These are phyloP conservation scores for Paramecium pentaurelia DNA, from an alignment of 73 alveolate genomes.

Conservation along the genomic window DNA sequence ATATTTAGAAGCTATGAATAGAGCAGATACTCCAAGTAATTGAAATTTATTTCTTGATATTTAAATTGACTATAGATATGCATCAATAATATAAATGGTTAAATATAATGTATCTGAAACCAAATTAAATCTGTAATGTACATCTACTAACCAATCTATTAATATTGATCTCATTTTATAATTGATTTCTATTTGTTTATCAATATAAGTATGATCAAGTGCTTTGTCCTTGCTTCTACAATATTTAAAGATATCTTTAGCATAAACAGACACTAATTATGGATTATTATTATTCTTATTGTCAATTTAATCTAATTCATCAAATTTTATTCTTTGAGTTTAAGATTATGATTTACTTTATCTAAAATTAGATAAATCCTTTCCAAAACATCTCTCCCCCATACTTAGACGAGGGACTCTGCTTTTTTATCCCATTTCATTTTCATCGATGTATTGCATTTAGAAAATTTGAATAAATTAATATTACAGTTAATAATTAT, in stretches of 20 bases:
- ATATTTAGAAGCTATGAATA: conserved; percentile 83
- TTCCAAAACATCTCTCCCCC: conserved; percentile 36
- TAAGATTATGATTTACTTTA: conserved; percentile 9
- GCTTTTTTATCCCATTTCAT: not conserved
- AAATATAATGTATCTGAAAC: conserved; percentile 73
- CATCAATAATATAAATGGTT: conserved; percentile 71
- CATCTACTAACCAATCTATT: conserved; percentile 83
- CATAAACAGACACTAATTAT: not conserved
- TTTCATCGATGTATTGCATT: conserved; percentile 12
- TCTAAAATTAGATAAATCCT: not conserved
- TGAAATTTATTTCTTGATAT: conserved; percentile 69
- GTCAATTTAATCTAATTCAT: not conserved
- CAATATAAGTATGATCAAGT: conserved; percentile 30
- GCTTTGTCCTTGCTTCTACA: not conserved
- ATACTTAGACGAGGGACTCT: conserved; percentile 22
- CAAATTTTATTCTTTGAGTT: not conserved
- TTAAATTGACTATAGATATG: conserved; percentile 57
- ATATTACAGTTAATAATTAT: conserved; percentile 21
- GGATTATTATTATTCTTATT: not conserved
- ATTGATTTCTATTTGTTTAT: conserved; percentile 64
- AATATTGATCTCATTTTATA: conserved; percentile 80
- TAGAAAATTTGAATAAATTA: not conserved
- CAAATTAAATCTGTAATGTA: conserved; percentile 67
- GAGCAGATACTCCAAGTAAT: conserved; percentile 79
- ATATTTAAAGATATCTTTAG: not conserved